phyloP scores from a whole-genome alignment of 2,329 filamentous ascomycete genomes.

The Dichotomopilus funicola region DNA sequence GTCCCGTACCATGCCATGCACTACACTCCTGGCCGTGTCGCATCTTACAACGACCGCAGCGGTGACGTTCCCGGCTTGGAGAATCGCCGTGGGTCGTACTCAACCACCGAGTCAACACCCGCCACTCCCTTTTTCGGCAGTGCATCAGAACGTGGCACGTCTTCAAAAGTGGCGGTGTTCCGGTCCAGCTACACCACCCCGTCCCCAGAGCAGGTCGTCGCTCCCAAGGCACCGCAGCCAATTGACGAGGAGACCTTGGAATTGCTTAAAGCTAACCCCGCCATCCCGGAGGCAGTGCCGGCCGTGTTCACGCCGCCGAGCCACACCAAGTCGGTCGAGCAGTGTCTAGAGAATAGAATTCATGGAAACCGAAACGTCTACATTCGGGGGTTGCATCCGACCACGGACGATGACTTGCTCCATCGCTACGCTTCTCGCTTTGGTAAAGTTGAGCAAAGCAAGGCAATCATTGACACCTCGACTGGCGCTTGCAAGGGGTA shows the following conservation, averaged over 20 bases:
- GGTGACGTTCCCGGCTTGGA: conserved; percentile 53
- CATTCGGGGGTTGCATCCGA: conserved; percentile 90
- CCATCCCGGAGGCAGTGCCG: conserved; percentile 81
- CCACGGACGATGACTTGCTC: conserved; percentile 88
- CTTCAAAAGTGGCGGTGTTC: conserved; percentile 48
- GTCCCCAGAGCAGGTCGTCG: conserved; percentile 45
- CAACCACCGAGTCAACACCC: conserved; percentile 59
- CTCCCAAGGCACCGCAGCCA: conserved; percentile 35
- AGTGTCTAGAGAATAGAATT: conserved; percentile 88
- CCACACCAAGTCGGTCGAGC: conserved; percentile 82
- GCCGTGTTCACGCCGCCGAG: conserved; percentile 81
- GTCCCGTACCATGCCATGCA: conserved; percentile 39
- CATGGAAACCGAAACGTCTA: conserved; percentile 95
- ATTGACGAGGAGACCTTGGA: conserved; percentile 53
- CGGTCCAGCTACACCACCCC: conserved; percentile 61
- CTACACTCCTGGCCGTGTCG: conserved; percentile 46
- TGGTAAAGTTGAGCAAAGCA: conserved; percentile 90
- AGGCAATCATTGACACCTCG: conserved; percentile 94
- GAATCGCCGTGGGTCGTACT: conserved; percentile 61
- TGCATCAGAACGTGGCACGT: conserved; percentile 52
- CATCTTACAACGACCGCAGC: conserved; percentile 39
- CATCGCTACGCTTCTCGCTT: conserved; percentile 79
- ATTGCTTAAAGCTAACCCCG: conserved; percentile 67
- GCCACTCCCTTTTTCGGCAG: conserved; percentile 60
- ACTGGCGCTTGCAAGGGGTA: conserved; percentile 96